Evolutionary conservation across 768 basidiomycete species (phyloP).

Genomic region (Crepidotus variabilis): DNA sequence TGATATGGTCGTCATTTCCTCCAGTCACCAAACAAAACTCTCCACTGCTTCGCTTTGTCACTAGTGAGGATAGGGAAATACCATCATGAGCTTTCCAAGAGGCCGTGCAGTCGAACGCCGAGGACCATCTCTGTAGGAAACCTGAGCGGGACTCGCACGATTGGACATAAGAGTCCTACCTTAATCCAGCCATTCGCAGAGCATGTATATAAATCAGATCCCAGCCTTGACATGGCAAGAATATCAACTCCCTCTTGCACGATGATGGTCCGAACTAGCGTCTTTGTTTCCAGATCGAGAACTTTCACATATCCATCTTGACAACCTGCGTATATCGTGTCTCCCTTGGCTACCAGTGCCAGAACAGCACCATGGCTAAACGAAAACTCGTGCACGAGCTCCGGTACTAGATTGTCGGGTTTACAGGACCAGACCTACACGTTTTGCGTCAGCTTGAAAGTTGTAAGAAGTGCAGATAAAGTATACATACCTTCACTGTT

Average conservation of each 20-base stretch:
- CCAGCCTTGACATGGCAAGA: constrained; percentile 71
- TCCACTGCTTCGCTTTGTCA: constrained; percentile 35
- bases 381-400: constrained; percentile 60
- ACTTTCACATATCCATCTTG: constrained; percentile 93
- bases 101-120: constrained; percentile 80
- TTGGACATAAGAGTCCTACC: constrained; percentile 31
- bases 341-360: constrained; percentile 69
- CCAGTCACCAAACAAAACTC: constrained; percentile 63
- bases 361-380: constrained; percentile 79
- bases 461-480: background rate
- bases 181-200: constrained; percentile 68
- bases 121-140: constrained; percentile 64
- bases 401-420: constrained; percentile 30
- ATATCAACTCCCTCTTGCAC: constrained; percentile 68
- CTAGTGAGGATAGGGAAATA: constrained; percentile 77
- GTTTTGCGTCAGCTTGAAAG: background rate
- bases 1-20: constrained; percentile 82
- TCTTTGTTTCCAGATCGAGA: constrained; percentile 87
- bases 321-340: constrained; percentile 88
- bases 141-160: background rate
- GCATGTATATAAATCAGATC: constrained; percentile 62
- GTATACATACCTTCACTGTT: constrained; percentile 64
- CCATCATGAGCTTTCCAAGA: constrained; percentile 81
- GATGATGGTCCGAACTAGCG: constrained; percentile 81
- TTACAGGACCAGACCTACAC: constrained; percentile 66